These are phyloP conservation scores for Microsporum canis DNA, from an alignment of 2,329 filamentous ascomycete species.

Conservation along the genomic window DNA sequence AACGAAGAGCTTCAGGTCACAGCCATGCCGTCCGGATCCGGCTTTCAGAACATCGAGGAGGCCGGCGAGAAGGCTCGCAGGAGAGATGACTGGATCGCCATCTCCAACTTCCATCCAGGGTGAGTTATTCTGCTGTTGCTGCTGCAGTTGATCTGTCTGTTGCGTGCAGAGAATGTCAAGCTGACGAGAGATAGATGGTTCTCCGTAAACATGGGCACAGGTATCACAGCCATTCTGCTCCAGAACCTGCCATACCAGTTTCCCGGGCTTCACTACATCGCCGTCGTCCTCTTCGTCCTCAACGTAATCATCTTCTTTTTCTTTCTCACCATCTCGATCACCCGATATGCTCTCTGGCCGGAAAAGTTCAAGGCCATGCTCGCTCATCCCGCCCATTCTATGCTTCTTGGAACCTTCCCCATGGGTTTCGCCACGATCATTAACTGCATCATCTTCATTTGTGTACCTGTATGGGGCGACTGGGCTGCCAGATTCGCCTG, in stretches of 20 bases:
- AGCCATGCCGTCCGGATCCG: conserved; percentile 1
- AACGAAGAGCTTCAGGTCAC: neutral
- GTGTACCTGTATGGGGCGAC: conserved; percentile 45
- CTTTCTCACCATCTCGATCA: conserved; percentile 44
- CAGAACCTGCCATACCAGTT: conserved; percentile 51
- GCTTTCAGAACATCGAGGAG: conserved; percentile 2
- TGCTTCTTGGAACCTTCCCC: conserved; percentile 54
- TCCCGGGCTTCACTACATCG: conserved; percentile 47
- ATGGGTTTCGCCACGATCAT: conserved; percentile 56
- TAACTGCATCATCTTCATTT: conserved; percentile 49
- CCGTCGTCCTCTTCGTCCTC: conserved; percentile 49
- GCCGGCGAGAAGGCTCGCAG: conserved; percentile 1
- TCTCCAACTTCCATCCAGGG: conserved; percentile 15
- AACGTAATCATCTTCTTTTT: conserved; percentile 48
- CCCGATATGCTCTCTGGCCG: conserved; percentile 52
- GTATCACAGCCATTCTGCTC: conserved; percentile 53
- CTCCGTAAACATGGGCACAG: conserved; percentile 55
- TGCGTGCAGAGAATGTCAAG: neutral
- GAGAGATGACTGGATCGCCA: conserved; percentile 14
- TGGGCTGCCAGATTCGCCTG: conserved; percentile 40
- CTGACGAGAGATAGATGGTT: conserved; percentile 36
- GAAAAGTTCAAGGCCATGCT: conserved; percentile 55
- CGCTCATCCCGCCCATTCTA: conserved; percentile 49
- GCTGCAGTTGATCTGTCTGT: neutral
- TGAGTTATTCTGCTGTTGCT: neutral